Conservation (phyloP, 2,329 filamentous ascomycete genomes). For the Fusarium sp. region DNA sequence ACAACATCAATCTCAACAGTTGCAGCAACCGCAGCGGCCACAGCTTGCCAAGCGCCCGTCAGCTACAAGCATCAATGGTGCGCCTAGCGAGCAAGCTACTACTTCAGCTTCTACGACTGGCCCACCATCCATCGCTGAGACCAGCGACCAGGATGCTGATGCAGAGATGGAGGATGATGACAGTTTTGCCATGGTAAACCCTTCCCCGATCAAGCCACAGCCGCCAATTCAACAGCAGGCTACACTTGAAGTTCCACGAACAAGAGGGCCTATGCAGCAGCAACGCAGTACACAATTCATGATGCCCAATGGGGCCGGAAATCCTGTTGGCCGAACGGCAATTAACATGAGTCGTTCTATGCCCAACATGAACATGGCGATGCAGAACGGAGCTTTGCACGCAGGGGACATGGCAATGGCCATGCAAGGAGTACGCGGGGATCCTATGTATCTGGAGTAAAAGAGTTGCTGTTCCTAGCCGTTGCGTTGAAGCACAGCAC, state of each 20-base stretch:
- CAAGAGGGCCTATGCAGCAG: constrained; percentile 51
- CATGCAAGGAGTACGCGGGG: constrained; percentile 57
- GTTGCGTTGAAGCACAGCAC: constrained; percentile 4
- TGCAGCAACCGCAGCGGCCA: constrained; percentile 25
- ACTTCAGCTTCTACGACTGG: constrained; percentile 48
- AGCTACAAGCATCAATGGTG: constrained; percentile 49
- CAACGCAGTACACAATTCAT: constrained; percentile 50
- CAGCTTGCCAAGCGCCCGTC: constrained; percentile 45
- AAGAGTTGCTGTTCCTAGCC: constrained; percentile 5
- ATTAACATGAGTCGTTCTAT: constrained; percentile 57
- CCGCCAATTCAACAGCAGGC: constrained; percentile 53
- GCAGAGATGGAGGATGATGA: constrained; percentile 68
- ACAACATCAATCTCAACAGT: constrained; percentile 23
- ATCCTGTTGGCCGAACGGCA: constrained; percentile 48
- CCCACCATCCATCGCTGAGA: constrained; percentile 56
- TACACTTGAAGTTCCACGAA: constrained; percentile 56
- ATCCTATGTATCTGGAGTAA: constrained; percentile 64
- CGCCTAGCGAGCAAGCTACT: constrained; percentile 48
- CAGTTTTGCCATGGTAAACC: constrained; percentile 60
- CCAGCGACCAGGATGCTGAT: constrained; percentile 56
- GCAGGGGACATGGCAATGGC: constrained; percentile 56
- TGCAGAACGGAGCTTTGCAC: constrained; percentile 53
- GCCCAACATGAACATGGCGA: constrained; percentile 56
- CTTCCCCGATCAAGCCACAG: constrained; percentile 51
- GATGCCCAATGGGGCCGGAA: constrained; percentile 53